Conservation (phyloP, 176 grass and related monocot species). For the Zizania latifolia region DNA sequence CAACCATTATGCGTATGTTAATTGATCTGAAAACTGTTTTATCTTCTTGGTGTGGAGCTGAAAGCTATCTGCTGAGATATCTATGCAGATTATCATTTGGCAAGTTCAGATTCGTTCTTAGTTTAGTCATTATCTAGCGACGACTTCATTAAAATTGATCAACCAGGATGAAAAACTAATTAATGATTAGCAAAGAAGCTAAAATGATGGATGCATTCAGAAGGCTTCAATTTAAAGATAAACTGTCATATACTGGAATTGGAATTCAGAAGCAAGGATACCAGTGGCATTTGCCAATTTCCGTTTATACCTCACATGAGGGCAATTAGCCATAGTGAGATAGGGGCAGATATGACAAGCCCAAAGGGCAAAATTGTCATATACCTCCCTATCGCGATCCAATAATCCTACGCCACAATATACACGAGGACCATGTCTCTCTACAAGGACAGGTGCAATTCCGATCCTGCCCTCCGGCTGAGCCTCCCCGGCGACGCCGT, state of each 20-base stretch:
- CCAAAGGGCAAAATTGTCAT: slow-evolving; percentile 16
- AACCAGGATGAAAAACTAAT: not conserved
- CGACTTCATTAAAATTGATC: not conserved
- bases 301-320: not conserved
- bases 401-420: slow-evolving; percentile 2
- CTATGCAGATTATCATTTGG: not conserved
- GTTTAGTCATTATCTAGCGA: not conserved
- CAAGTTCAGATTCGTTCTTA: not conserved
- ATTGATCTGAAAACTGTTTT: not conserved
- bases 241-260: not conserved
- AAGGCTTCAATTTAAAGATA: not conserved
- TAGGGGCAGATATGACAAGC: not conserved
- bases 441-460: slow-evolving; percentile 19
- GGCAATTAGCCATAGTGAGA: not conserved
- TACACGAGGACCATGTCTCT: not conserved
- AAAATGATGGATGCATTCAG: not conserved
- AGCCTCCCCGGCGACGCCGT: not conserved
- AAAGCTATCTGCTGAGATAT: not conserved
- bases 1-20: not conserved
- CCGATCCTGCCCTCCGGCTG: slow-evolving; percentile 4
- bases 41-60: not conserved
- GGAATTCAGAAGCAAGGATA: not conserved
- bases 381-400: not conserved
- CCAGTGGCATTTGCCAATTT: slow-evolving; percentile 28
- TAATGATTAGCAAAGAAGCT: not conserved